Percentiles rank a stretch among this genome's conserved stretches.
Evolutionary conservation across 2,329 filamentous ascomycete species (phyloP).

Genomic region (Hypoxylon sp.): DNA sequence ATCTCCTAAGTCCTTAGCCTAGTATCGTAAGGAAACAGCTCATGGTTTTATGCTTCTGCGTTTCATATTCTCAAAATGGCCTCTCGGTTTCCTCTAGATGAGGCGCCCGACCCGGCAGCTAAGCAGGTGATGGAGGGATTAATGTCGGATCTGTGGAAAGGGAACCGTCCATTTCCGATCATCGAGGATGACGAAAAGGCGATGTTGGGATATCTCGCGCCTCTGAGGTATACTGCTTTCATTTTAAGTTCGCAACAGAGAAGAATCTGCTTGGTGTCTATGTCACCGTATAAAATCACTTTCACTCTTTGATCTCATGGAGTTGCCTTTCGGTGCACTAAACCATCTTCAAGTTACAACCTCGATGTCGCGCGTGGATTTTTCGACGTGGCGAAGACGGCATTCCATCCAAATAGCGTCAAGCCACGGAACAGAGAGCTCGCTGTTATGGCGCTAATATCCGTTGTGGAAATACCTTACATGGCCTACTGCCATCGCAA

Average conservation of each 20-base stretch:
- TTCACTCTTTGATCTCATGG: too few relatives aligned
- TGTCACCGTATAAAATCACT: not conserved
- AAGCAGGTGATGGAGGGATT: not conserved
- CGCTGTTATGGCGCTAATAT: conserved; percentile 21
- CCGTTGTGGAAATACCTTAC: conserved; percentile 27
- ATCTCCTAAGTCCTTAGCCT: too few relatives aligned
- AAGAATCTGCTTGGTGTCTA: not conserved
- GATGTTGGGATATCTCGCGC: not conserved
- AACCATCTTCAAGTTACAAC: too few relatives aligned
- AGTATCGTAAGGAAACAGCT: too few relatives aligned
- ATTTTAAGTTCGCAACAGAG: not conserved
- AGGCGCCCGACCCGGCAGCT: not conserved
- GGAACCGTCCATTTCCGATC: too few relatives aligned
- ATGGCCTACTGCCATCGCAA: conserved; percentile 29
- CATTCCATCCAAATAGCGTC: conserved; percentile 6
- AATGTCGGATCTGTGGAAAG: conserved; percentile 2
- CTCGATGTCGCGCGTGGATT: not conserved
- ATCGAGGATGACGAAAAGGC: conserved; percentile 1
- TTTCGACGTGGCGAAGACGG: conserved; percentile 2
- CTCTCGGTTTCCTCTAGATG: not conserved
- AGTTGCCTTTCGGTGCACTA: too few relatives aligned
- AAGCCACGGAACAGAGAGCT: conserved; percentile 32
- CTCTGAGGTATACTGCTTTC: not conserved
- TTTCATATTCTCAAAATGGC: not conserved
- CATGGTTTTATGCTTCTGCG: not conserved